These are phyloP conservation scores for Rhizoctonia solani DNA, from an alignment of 1,284 basidiomycete species.

Conservation along the genomic window DNA sequence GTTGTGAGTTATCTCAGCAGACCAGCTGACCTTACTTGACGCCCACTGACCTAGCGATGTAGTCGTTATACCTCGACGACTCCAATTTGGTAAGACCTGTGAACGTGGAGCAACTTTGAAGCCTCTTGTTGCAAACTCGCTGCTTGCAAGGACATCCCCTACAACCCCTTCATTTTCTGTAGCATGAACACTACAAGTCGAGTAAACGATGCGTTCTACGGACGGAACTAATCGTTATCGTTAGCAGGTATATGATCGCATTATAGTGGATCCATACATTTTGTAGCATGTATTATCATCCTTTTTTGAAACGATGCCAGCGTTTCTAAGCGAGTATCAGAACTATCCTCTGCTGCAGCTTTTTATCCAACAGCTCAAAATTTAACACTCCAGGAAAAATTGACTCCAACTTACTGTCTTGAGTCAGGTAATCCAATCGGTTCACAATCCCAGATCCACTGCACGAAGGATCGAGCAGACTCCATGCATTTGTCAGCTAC, in stretches of 20 bases:
- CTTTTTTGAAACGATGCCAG: slow-evolving; percentile 86
- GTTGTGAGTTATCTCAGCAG: background rate
- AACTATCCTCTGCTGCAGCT: too few species aligned
- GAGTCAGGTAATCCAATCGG: slow-evolving; percentile 81
- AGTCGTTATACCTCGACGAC: slow-evolving; percentile 70
- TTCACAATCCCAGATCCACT: slow-evolving; percentile 93
- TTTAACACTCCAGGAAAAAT: too few species aligned
- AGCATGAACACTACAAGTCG: slow-evolving; percentile 91
- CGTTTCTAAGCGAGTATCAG: slow-evolving; percentile 74
- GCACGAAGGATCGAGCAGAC: slow-evolving; percentile 90
- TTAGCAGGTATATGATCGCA: too few species aligned
- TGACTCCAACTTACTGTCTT: slow-evolving; percentile 52
- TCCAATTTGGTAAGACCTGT: slow-evolving; percentile 78
- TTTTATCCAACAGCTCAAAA: too few species aligned
- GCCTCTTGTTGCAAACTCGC: slow-evolving; percentile 60
- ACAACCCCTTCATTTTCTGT: slow-evolving; percentile 90
- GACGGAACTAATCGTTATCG: slow-evolving; percentile 54
- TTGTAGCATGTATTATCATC: slow-evolving; percentile 95
- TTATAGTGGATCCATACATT: slow-evolving; percentile 63
- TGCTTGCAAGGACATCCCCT: slow-evolving; percentile 67
- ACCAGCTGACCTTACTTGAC: background rate
- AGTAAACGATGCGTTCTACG: slow-evolving; percentile 83
- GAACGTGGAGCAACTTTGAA: slow-evolving; percentile 70
- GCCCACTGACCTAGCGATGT: slow-evolving; percentile 44
- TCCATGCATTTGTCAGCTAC: slow-evolving; percentile 45